Evolutionary conservation across 768 basidiomycete species (phyloP).

Genomic region (Boletus subparvulus): DNA sequence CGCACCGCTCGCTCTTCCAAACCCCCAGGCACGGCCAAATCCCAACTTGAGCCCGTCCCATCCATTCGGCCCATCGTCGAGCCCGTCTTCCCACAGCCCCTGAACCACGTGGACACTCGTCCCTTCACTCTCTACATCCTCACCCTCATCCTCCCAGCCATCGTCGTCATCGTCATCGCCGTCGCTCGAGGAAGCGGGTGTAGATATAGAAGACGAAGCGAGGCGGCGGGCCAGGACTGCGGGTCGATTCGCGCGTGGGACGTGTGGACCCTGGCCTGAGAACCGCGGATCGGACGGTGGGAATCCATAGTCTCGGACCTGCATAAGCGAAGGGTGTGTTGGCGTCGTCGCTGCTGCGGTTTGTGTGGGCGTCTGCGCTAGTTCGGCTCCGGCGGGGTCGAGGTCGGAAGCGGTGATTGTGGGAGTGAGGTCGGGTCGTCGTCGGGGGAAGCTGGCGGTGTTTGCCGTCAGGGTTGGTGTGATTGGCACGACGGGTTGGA

Average conservation of each 20-base stretch:
- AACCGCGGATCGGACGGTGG: constrained; percentile 43
- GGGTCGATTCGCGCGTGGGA: constrained; percentile 41
- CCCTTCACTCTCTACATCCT: constrained; percentile 3
- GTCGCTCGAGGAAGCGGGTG: background rate
- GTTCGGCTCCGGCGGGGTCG: background rate
- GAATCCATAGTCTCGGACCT: constrained; percentile 54
- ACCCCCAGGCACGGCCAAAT: constrained; percentile 42
- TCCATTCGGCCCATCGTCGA: constrained; percentile 29
- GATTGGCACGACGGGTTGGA: constrained; percentile 1
- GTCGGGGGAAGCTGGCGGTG: background rate
- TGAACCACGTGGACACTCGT: background rate
- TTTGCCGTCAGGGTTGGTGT: background rate
- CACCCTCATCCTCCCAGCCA: background rate
- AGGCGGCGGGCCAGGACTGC: constrained; percentile 30
- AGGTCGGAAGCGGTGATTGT: background rate
- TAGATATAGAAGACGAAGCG: constrained; percentile 19
- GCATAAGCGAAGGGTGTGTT: constrained; percentile 27
- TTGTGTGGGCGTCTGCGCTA: background rate
- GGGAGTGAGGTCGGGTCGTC: background rate
- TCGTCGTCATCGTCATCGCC: constrained; percentile 9
- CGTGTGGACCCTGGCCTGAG: constrained; percentile 40
- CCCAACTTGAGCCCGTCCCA: constrained; percentile 44
- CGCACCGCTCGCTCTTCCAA: constrained; percentile 13
- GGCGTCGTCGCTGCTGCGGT: background rate
- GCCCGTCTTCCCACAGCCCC: constrained; percentile 23